Conservation (phyloP, 177 flowering plant genomes). For the Vitis hybrid region DNA sequence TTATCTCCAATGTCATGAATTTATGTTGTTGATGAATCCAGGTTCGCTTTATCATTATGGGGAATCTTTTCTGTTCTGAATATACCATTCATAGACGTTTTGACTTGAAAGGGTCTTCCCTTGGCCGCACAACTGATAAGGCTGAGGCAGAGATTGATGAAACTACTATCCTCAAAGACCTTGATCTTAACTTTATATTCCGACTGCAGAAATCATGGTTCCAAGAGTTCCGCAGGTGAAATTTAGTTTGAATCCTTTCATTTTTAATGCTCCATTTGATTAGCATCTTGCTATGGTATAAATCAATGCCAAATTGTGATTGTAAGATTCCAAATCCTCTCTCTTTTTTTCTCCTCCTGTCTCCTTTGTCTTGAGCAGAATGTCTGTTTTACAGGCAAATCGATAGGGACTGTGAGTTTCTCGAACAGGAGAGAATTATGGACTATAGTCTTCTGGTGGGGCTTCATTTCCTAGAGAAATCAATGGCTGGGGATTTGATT, state of each 20-base stretch:
- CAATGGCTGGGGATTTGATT: constrained; percentile 27
- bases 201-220: constrained; percentile 47
- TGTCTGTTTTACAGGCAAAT: constrained; percentile 38
- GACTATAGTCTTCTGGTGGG: constrained; percentile 62
- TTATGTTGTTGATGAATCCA: constrained; percentile 15
- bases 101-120: constrained; percentile 62
- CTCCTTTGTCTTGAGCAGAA: neutral
- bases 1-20: neutral
- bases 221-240: constrained; percentile 50
- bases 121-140: constrained; percentile 53
- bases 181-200: constrained; percentile 55
- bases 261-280: neutral
- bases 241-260: neutral
- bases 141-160: constrained; percentile 46
- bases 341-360: neutral
- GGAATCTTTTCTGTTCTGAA: constrained; percentile 50
- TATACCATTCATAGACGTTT: constrained; percentile 50
- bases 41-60: constrained; percentile 64
- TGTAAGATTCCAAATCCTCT: too few species aligned
- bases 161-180: constrained; percentile 56
- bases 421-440: constrained; percentile 60
- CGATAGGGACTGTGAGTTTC: constrained; percentile 56
- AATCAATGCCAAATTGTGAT: neutral
- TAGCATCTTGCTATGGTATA: too few species aligned
- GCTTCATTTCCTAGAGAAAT: constrained; percentile 42